Conservation (phyloP, 148 eudicot species). For the Beta vulgaris region DNA sequence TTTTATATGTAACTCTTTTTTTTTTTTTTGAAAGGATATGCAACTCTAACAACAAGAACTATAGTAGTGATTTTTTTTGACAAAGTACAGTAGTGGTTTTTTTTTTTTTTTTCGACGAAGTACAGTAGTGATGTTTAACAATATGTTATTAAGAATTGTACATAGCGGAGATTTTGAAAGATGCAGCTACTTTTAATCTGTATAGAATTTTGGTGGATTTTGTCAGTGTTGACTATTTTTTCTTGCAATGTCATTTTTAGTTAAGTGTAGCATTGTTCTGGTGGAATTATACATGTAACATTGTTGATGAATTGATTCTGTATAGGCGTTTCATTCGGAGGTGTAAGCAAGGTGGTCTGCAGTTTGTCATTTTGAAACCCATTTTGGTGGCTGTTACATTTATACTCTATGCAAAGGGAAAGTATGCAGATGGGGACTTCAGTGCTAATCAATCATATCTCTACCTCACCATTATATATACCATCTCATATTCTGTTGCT, state of each 20-base stretch:
- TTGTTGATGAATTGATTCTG: constrained; percentile 7
- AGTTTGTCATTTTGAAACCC: constrained; percentile 96
- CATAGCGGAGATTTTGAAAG: neutral
- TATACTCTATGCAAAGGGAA: constrained; percentile 82
- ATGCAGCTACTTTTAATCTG: neutral
- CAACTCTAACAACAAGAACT: neutral
- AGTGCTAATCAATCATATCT: constrained; percentile 81
- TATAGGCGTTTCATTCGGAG: constrained; percentile 93
- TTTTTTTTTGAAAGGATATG: too few species aligned
- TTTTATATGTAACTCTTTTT: neutral
- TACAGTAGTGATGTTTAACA: neutral
- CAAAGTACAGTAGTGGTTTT: neutral
- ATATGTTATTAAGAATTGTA: neutral
- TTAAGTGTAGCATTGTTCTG: neutral
- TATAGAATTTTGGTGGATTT: neutral
- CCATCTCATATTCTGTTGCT: constrained; percentile 84
- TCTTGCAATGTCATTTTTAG: neutral
- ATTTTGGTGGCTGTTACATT: constrained; percentile 75
- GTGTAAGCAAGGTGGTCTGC: constrained; percentile 97
- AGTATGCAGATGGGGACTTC: constrained; percentile 91
- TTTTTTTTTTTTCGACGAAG: neutral
- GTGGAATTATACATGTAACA: constrained; percentile 11
- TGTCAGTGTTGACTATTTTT: neutral
- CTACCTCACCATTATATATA: constrained; percentile 86
- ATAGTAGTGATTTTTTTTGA: neutral